A percentile compares a stretch with the other conserved stretches of the same genome.
Evolutionary conservation across 202 grass and related monocot genomes (phyloP).

Genomic region (Saccharum hybrid): DNA sequence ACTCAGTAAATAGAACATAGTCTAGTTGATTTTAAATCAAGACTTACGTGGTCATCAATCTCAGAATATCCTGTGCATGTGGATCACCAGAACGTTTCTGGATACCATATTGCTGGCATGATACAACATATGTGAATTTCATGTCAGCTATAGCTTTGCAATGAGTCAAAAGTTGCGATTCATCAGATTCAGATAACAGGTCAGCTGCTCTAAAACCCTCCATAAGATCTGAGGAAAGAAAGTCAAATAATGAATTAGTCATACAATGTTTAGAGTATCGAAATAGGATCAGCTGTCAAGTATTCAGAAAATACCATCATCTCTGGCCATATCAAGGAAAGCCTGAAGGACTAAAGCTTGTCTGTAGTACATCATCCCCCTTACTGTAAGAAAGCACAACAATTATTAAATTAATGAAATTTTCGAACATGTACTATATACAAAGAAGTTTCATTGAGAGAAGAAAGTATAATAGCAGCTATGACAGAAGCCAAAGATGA

Average conservation of each 20-base stretch:
- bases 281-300: constrained; percentile 33
- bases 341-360: constrained; percentile 97
- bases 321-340: constrained; percentile 90
- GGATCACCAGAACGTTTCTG: constrained; percentile 78
- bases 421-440: constrained; percentile 17
- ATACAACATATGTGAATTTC: constrained; percentile 99
- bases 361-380: constrained; percentile 99
- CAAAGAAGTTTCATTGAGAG: constrained; percentile 17
- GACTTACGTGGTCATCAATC: constrained; percentile 87
- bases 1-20: constrained; percentile 7
- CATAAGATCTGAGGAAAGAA: constrained; percentile 75
- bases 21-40: constrained; percentile 33
- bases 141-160: constrained; percentile 96
- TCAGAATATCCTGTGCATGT: constrained; percentile 92
- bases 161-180: constrained; percentile 62
- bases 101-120: constrained; percentile 93
- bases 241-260: constrained; percentile 37
- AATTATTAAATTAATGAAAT: constrained; percentile 34
- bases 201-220: constrained; percentile 81
- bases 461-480: not conserved
- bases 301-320: constrained; percentile 64
- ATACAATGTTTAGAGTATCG: constrained; percentile 1
- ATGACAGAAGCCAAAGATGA: constrained; percentile 25
- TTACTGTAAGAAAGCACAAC: constrained; percentile 61
- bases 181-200: constrained; percentile 75